Base-by-base conservation (phyloP, 1,284 basidiomycete genomes). In the Cryptococcus sp. region DNA sequence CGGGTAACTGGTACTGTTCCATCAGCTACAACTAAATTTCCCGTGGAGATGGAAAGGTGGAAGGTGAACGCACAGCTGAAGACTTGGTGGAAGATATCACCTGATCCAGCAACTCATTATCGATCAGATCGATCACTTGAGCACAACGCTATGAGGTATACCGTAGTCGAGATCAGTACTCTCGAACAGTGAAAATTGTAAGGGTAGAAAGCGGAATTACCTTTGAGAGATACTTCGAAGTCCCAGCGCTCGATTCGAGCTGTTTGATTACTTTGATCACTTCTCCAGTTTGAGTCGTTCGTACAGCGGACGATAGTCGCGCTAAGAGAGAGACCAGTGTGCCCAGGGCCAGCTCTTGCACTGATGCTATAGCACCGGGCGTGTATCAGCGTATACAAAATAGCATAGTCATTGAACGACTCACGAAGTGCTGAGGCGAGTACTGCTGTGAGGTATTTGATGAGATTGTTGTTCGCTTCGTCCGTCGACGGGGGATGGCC, bases 331-430 rank as follows among this genome's bases (percentile, higher is more conserved):
- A 54, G 5, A 69, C 60, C 4, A 69, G 42, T 1, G 67, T 55
- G 7, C 69, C 61, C 31, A 71, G 46, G 11, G 65, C 47, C 3
- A 71, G 50, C 41, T 73, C 71, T 56, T 70, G 69, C 1, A 71
- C 62, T 5, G 59, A 61, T 38, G 58, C 57, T 50, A 52, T 35
- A 35, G 8, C 31, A 35, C 2, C 31, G 31, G 5, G 10, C 31
- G 13, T 35, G 8, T 8, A 35, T 35, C 7, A 35, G 31, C 31
- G 31, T 35, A 13, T 10, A 8, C 7, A 10, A 31, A 5, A 10
- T 5, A 10, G 27, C 10, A 10, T 31, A 31, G 10, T 31, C 27
- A 5, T 31, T 35, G 7, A 35, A 2, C 3, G 13, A 35, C 31
- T 35, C 31, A 35, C 31, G 31, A 35, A 35, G 31, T 35, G 31